Percentiles rank a stretch among this genome's conserved stretches.
Evolutionary conservation across 495 filamentous ascomycete species (phyloP).

Genomic region (Cenococcum geophilum): DNA sequence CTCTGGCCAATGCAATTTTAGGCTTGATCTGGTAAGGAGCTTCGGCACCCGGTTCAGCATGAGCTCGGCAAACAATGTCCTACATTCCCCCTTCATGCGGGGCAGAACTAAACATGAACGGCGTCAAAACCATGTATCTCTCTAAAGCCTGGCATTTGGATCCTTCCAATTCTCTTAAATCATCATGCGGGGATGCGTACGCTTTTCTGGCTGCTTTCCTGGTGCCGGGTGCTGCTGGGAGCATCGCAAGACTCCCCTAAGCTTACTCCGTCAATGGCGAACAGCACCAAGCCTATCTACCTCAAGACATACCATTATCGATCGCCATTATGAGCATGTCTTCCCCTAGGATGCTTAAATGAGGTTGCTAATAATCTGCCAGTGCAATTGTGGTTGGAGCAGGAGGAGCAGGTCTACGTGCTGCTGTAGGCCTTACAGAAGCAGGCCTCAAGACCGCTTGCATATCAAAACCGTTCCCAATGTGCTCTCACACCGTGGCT

Average conservation of each 20-base stretch:
- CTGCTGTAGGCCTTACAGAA: slow-evolving; percentile 94
- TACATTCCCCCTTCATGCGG: no score
- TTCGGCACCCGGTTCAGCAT: no score
- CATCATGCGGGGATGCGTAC: no score
- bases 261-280: neutral
- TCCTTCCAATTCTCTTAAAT: no score
- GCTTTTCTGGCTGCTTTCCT: no score
- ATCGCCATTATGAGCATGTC: slow-evolving; percentile 19
- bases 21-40: no score
- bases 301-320: slow-evolving; percentile 6
- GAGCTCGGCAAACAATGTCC: no score
- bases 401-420: slow-evolving; percentile 89
- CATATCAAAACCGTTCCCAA: slow-evolving; percentile 97
- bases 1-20: no score
- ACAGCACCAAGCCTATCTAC: neutral
- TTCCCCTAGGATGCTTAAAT: neutral
- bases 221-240: no score
- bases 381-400: slow-evolving; percentile 90
- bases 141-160: no score
- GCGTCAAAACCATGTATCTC: no score
- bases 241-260: neutral
- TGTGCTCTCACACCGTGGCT: slow-evolving; percentile 90
- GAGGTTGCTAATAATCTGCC: neutral
- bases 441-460: slow-evolving; percentile 98
- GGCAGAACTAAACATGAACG: no score